phyloP scores from a whole-genome alignment of 331 rosid genomes.

The Spiraea crenata region DNA sequence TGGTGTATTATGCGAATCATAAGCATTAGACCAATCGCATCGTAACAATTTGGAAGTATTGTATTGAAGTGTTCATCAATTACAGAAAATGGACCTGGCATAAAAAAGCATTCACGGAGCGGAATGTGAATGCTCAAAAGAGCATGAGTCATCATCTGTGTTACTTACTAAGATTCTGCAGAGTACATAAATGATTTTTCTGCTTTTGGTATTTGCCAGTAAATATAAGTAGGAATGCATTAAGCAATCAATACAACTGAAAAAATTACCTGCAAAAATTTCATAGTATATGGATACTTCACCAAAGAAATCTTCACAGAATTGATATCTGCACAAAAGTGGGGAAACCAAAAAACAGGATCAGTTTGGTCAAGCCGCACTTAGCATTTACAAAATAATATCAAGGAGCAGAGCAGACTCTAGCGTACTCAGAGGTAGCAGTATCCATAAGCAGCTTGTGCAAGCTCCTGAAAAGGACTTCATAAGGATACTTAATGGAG shows the following conservation, averaged over 20 bases:
- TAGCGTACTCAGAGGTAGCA: slow-evolving; percentile 87
- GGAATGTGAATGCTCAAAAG: not conserved
- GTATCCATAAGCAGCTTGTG: slow-evolving; percentile 99
- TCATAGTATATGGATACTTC: slow-evolving; percentile 82
- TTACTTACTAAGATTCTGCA: not conserved
- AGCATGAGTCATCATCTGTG: slow-evolving; percentile 8
- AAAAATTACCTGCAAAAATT: slow-evolving; percentile 70
- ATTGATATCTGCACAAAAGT: slow-evolving; percentile 68
- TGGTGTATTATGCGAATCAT: slow-evolving; percentile 92
- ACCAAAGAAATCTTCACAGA: slow-evolving; percentile 83
- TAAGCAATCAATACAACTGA: slow-evolving; percentile 10
- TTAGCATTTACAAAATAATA: slow-evolving; percentile 21
- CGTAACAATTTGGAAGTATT: slow-evolving; percentile 87
- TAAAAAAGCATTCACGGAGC: slow-evolving; percentile 24
- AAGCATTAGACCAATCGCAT: slow-evolving; percentile 95
- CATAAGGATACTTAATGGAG: slow-evolving; percentile 85
- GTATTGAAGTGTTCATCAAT: slow-evolving; percentile 87
- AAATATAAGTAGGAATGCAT: not conserved
- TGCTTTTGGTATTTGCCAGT: not conserved
- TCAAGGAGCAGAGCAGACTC: slow-evolving; percentile 33
- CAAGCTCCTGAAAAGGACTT: slow-evolving; percentile 94
- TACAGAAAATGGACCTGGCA: slow-evolving; percentile 89
- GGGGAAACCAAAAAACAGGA: slow-evolving; percentile 21
- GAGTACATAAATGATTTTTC: slow-evolving; percentile 1
- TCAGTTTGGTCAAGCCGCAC: slow-evolving; percentile 16